Base-by-base conservation (phyloP, 2,329 filamentous ascomycete genomes). In the Botryotinia narcissicola region DNA sequence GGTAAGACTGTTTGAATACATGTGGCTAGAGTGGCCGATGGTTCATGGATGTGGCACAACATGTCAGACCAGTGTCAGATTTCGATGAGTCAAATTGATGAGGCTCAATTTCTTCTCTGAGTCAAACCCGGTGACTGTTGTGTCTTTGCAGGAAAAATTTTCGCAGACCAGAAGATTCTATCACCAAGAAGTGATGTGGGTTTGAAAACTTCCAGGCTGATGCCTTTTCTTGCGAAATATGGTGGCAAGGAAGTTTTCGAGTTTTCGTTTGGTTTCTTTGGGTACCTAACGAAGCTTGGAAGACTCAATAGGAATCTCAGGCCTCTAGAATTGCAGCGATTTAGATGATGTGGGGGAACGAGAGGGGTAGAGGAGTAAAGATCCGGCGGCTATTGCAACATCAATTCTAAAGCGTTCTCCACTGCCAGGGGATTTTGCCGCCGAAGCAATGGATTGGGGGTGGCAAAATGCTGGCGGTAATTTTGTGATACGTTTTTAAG, bases 331-430 rank as follows among this genome's bases (percentile, higher is more conserved):
- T n/a, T 40, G 35, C 14, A 42, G 37, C 18, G 3, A 12, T 40
- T 63, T 20, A 10, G 25, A 42, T 54, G 37, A 12, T 42, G 1
- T 18, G 29, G n/a, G 3, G 25, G 14, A 25, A 14, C 14, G 8
- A 29, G 37, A 42, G 25, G 37, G 6, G 44, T 46, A 9, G 35
- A 61, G 59, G 40, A 14, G 51, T 54, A 18, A 62, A 7, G 25
- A n/a, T 35, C 64, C 18, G 64, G 46, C 64, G 64, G 46, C 64
- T 67, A 67, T 40, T 54, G 35, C 46, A 54, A 48, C 12, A 35
- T 48, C 62, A 48, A 67, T 35, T 29, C 22, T 3, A n/a, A 67
- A 22, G 14, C 22, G 29, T 42, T 42, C 22, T 44, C 64, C 64
- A 40, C 32, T 40, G 51, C 14, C 32, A 20, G 37, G 9, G 37